Conservation (phyloP, 2,329 filamentous ascomycete species). For the Tolypocladium ovalisporum region DNA sequence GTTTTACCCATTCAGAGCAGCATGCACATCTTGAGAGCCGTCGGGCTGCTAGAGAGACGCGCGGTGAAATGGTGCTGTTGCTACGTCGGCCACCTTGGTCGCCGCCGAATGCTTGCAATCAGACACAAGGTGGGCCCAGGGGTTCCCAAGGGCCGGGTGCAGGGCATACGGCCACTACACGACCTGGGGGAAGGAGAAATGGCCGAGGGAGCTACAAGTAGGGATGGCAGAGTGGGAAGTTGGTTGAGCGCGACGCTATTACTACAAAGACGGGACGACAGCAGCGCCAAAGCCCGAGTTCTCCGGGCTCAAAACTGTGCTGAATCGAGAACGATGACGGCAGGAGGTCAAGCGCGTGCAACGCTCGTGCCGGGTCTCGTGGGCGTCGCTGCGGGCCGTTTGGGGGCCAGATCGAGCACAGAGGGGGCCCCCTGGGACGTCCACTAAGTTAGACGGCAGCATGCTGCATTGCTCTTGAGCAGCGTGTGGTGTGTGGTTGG, state of each 20-base stretch:
- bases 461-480: neutral
- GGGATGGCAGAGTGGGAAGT: neutral
- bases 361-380: neutral
- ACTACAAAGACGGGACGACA: neutral
- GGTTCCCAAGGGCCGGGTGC: neutral
- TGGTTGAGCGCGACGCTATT: neutral
- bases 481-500: neutral
- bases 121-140: neutral
- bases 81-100: neutral
- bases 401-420: neutral
- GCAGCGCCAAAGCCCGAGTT: neutral
- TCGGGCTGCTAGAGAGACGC: neutral
- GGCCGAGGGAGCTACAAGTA: neutral
- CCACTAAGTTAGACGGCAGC: neutral
- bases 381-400: neutral
- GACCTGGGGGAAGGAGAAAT: neutral
- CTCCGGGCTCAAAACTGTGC: constrained; percentile 3
- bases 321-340: neutral
- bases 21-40: neutral
- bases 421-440: neutral
- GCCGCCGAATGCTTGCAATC: neutral
- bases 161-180: neutral
- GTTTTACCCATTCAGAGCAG: neutral
- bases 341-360: neutral
- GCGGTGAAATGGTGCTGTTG: neutral